Base-by-base conservation (phyloP, 805 yeast species). In the Pichia scutulata region DNA sequence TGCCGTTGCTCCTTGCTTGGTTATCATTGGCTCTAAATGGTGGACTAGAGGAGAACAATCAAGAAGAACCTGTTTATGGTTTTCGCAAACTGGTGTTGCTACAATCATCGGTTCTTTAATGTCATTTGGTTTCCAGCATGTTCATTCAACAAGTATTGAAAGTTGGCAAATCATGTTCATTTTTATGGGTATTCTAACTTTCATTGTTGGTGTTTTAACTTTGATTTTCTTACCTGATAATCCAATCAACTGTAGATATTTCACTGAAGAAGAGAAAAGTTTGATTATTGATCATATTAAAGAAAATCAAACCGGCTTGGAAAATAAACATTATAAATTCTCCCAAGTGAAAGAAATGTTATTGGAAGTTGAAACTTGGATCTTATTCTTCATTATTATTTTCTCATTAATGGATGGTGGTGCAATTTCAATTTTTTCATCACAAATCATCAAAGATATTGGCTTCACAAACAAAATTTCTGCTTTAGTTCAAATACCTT, bases 261-360 rank as follows among this genome's bases (percentile, higher is more conserved):
- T 64, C 41, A 56, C 57, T 18, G 66, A 68, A 40, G 64, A 61
- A 19, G 74, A 72, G 50, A 73, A 71, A 57, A 52, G 64, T 13
- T 30, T 53, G n/a, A 52, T 58, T 36, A 48, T 62, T 30, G 60
- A 61, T 22, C 54, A 63, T 39, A 57, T 59, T 14, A 57, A 60
- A 41, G 63, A 50, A 39, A 67, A 63, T 46, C 61, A 58, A 44
- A 65, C 67, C 23, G 73, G 71, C 41, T 47, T 60, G 22, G 64
- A 63, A 51, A 66, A 68, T 22, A 57, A 51, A 36, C 55, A 51
- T 40, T 63, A 59, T 60, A 68, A 65, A 44, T 44, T 46, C 37
- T 52, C 56, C 24, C 69, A 65, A 46, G 49, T 63, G 24, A 46
- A 49, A 42, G 69, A 65, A 51, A 57, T 58, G 28, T 36, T 51